Evolutionary conservation across 164 flowering plant species (phyloP).

Genomic region (Nymphaea colorata): DNA sequence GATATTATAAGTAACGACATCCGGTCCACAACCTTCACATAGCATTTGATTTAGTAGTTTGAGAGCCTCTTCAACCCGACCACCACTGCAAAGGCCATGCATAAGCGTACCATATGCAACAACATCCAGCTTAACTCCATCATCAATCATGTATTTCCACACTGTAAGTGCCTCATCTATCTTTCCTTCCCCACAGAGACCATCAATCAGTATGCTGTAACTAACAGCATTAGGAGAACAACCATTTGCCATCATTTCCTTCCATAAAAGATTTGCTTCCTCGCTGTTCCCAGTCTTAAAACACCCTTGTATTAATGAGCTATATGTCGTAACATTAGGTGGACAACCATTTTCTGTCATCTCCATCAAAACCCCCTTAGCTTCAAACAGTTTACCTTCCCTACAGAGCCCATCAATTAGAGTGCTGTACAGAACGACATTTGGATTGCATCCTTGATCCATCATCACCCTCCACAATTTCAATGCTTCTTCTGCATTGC

Average conservation of each 20-base stretch:
- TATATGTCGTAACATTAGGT: conserved; percentile 65
- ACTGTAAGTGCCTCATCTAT: conserved; percentile 51
- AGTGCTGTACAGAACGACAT: conserved; percentile 58
- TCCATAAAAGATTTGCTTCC: conserved; percentile 63
- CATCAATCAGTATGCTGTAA: conserved; percentile 68
- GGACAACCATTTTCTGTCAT: conserved; percentile 42
- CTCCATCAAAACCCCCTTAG: conserved; percentile 32
- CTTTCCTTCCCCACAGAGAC: conserved; percentile 56
- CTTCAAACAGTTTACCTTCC: conserved; percentile 44
- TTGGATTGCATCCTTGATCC: conserved; percentile 49
- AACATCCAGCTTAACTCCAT: conserved; percentile 59
- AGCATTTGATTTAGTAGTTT: conserved; percentile 66
- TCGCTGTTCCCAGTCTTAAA: conserved; percentile 37
- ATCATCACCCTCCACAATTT: conserved; percentile 52
- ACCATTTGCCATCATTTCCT: conserved; percentile 37
- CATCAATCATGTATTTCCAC: conserved; percentile 64
- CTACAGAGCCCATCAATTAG: conserved; percentile 68
- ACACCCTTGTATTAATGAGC: conserved; percentile 71
- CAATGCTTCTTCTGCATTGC: conserved; percentile 46
- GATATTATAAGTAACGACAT: conserved; percentile 70
- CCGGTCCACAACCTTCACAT: conserved; percentile 53
- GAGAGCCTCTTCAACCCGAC: conserved; percentile 53
- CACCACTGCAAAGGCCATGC: conserved; percentile 61
- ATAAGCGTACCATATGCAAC: conserved; percentile 79
- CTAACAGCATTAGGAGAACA: conserved; percentile 37